Percentiles rank a stretch among this genome's conserved stretches.
Conservation (phyloP, 2,329 filamentous ascomycete genomes). For the Colletotrichum sp. region DNA sequence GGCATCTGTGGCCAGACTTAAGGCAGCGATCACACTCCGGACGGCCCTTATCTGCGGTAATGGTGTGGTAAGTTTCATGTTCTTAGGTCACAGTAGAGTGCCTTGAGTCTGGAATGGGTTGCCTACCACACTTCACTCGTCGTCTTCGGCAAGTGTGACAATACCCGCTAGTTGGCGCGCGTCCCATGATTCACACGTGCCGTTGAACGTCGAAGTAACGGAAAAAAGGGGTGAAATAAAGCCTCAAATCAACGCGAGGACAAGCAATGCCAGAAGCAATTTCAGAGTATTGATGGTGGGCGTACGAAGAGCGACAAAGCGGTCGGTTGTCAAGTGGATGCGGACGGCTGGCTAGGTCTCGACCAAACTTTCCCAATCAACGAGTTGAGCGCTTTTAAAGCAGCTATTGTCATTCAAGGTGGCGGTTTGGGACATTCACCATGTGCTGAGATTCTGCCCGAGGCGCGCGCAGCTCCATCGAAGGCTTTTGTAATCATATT, state of each 20-base stretch:
- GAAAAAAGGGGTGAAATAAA: background rate
- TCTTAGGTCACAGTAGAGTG: background rate
- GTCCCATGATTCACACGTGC: background rate
- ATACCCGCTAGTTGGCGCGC: background rate
- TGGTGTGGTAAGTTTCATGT: background rate
- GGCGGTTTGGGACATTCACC: fast-evolving
- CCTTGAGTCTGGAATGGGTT: no score
- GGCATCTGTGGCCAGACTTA: background rate
- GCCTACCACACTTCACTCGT: background rate
- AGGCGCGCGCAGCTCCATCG: background rate
- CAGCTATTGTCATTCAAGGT: background rate
- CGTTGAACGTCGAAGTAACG: fast-evolving
- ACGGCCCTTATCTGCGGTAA: background rate
- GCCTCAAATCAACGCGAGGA: background rate
- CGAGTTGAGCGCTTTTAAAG: background rate
- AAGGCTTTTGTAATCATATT: background rate
- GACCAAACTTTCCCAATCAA: background rate
- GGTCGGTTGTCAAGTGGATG: background rate
- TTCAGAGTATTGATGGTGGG: background rate
- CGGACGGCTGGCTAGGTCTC: background rate
- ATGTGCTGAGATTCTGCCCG: background rate
- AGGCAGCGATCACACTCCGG: background rate
- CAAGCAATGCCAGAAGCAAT: background rate
- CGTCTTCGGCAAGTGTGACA: background rate
- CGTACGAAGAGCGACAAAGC: background rate